Conservation (phyloP, 2,329 filamentous ascomycete genomes). For the Byssochlamys sp. region DNA sequence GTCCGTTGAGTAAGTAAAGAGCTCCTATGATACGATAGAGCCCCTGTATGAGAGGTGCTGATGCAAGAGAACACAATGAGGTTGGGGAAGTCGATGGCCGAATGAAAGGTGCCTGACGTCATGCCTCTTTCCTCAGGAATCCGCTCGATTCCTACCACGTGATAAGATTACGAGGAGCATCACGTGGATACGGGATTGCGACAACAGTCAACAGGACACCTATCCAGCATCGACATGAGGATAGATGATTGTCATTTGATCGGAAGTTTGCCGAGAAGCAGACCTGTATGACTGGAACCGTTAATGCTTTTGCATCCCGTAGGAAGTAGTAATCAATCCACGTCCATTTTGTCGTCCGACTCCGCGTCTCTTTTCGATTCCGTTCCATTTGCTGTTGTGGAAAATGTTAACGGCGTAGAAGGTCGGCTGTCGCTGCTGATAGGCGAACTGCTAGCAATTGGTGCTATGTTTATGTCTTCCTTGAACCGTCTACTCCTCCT, state of each 20-base stretch:
- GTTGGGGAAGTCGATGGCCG: background rate
- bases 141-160: constrained; percentile 1
- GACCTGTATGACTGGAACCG: background rate
- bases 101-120: constrained; percentile 25
- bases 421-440: constrained; percentile 10
- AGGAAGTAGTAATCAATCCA: constrained; percentile 17
- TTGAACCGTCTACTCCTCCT: constrained; percentile 13
- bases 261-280: background rate
- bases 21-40: background rate
- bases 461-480: constrained; percentile 6
- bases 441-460: constrained; percentile 5
- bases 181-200: background rate
- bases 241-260: background rate
- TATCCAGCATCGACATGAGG: background rate
- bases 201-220: background rate
- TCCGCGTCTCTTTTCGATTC: constrained; percentile 8
- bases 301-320: background rate
- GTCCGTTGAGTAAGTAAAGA: background rate
- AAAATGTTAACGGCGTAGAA: constrained; percentile 13
- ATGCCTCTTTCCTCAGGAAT: constrained; percentile 8
- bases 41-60: background rate
- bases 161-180: background rate
- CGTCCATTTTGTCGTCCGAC: constrained; percentile 24
- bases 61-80: background rate
- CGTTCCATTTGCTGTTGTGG: constrained; percentile 12